Evolutionary conservation across 306 rosid species (phyloP).

Genomic region (Rosa rugosa): DNA sequence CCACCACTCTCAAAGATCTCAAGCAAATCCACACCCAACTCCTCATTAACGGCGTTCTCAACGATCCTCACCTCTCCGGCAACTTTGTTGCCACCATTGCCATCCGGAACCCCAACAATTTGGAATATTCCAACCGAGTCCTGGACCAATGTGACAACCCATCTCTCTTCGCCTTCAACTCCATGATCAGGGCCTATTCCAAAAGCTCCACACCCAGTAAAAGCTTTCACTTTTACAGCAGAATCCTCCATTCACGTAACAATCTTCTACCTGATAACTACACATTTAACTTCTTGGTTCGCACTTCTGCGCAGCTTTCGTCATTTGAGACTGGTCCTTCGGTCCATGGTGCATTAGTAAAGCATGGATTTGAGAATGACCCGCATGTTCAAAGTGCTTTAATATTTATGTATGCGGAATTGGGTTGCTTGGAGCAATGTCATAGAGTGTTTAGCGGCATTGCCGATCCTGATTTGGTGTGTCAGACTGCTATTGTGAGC

Average conservation of each 20-base stretch:
- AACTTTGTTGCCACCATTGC: slow-evolving; percentile 43
- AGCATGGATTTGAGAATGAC: slow-evolving; percentile 50
- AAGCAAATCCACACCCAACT: slow-evolving; percentile 53
- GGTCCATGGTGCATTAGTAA: slow-evolving; percentile 41
- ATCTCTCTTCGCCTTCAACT: slow-evolving; percentile 54
- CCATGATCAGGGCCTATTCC: slow-evolving; percentile 66
- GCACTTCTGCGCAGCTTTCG: slow-evolving; percentile 42
- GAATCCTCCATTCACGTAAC: slow-evolving; percentile 27
- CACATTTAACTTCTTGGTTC: slow-evolving; percentile 59
- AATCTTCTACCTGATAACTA: slow-evolving; percentile 47
- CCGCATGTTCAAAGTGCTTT: slow-evolving; percentile 54
- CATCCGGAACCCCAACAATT: slow-evolving; percentile 29
- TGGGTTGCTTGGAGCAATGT: slow-evolving; percentile 45
- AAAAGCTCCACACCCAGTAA: slow-evolving; percentile 46
- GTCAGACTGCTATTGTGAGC: slow-evolving; percentile 51
- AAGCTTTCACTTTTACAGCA: slow-evolving; percentile 46
- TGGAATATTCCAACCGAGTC: slow-evolving; percentile 26
- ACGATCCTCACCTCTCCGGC: slow-evolving; percentile 25
- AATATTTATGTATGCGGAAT: slow-evolving; percentile 53
- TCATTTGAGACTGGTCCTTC: slow-evolving; percentile 24
- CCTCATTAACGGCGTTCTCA: slow-evolving; percentile 34
- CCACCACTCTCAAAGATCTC: slow-evolving; percentile 35
- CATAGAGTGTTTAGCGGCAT: slow-evolving; percentile 34
- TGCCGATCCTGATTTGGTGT: slow-evolving; percentile 43
- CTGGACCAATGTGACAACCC: slow-evolving; percentile 36